These are phyloP conservation scores for Arabidopsis thaliana DNA, from an alignment of 345 rosid genomes.

Conservation along the genomic window TAIR10.1 NC_003070.9:25415001-25415500, in stretches of 20 bases:
- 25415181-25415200: slow-evolving; percentile 51
- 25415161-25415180: slow-evolving; percentile 69
- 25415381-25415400: slow-evolving; percentile 53
- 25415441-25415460: neutral
- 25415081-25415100: slow-evolving; percentile 39
- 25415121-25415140: slow-evolving; percentile 61
- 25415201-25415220: slow-evolving; percentile 66
- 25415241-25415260: neutral
- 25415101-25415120: slow-evolving; percentile 70
- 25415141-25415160: slow-evolving; percentile 59
- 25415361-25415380: slow-evolving; percentile 64
- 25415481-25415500: slow-evolving; percentile 24
- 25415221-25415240: slow-evolving; percentile 10
- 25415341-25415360: slow-evolving; percentile 61
- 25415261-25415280: neutral
- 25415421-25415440: neutral
- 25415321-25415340: slow-evolving; percentile 67
- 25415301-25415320: slow-evolving; percentile 41
- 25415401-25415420: neutral
- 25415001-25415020: slow-evolving; percentile 54
- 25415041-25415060: neutral
- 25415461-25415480: neutral
- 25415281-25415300: slow-evolving; percentile 51
- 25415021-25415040: slow-evolving; percentile 33
- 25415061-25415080: neutral